Conservation (phyloP, 805 yeast species). For the Myxozyma mucilagina region DNA sequence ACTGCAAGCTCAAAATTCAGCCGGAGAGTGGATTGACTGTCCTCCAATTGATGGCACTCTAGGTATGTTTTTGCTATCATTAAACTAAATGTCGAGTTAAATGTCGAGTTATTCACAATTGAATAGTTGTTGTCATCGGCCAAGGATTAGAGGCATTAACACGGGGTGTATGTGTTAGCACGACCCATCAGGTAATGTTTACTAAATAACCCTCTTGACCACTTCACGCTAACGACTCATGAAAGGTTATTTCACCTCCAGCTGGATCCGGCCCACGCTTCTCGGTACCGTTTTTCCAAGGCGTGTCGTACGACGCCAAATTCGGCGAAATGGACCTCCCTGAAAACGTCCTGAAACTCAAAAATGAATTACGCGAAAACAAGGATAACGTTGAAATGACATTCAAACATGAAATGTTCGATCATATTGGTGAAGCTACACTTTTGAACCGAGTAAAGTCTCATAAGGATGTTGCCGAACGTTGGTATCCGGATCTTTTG, state of each 20-base stretch:
- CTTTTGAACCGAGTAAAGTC: constrained; percentile 46
- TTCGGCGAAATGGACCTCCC: constrained; percentile 25
- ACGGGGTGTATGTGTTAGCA: constrained; percentile 59
- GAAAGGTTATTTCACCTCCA: constrained; percentile 43
- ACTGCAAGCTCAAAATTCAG: constrained; percentile 55
- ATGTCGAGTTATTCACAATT: constrained; percentile 36
- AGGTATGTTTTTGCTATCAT: neutral
- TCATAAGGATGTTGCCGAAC: constrained; percentile 45
- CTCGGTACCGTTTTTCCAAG: constrained; percentile 53
- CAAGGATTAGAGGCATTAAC: constrained; percentile 63
- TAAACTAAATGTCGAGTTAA: neutral
- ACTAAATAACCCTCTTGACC: neutral
- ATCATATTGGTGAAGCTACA: constrained; percentile 45
- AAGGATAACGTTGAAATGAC: constrained; percentile 26
- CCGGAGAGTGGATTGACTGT: constrained; percentile 59
- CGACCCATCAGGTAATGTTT: constrained; percentile 50
- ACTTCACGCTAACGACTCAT: no score
- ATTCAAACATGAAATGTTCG: constrained; percentile 26
- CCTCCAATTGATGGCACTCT: constrained; percentile 46
- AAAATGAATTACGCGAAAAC: constrained; percentile 11
- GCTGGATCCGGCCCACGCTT: constrained; percentile 38
- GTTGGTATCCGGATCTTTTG: constrained; percentile 44
- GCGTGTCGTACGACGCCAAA: constrained; percentile 35
- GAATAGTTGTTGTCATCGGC: constrained; percentile 58
- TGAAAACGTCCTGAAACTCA: constrained; percentile 12